Evolutionary conservation across 257 asterid species (phyloP).

Genomic region (Solanum clarkiae): DNA sequence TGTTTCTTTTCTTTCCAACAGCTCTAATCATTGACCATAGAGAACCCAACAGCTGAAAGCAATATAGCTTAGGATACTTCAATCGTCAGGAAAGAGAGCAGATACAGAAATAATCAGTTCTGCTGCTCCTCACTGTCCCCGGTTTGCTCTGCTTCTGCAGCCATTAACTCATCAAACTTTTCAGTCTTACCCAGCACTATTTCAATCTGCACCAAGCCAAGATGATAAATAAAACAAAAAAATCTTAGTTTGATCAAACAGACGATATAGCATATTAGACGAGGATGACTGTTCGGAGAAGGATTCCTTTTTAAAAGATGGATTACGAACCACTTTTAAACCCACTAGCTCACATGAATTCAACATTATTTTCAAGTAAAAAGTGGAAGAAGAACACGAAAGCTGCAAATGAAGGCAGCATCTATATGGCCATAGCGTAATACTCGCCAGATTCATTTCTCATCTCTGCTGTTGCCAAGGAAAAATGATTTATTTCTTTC

Average conservation of each 20-base stretch:
- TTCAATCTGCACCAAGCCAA: constrained; percentile 34
- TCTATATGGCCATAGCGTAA: neutral
- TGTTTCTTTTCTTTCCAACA: neutral
- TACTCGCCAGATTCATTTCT: neutral
- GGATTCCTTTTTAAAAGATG: neutral
- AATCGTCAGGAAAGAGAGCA: neutral
- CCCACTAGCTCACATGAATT: neutral
- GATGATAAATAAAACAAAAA: neutral
- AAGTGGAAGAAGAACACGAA: neutral
- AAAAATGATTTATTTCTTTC: neutral
- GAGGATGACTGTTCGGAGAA: neutral
- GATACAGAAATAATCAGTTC: neutral
- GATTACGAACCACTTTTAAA: neutral
- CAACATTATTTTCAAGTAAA: neutral
- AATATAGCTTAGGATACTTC: neutral
- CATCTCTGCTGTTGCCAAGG: neutral
- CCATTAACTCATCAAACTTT: constrained; percentile 47
- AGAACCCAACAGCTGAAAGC: neutral
- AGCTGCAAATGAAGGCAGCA: neutral
- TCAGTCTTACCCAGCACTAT: constrained; percentile 38
- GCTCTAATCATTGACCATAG: neutral
- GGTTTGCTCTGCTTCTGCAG: constrained; percentile 38
- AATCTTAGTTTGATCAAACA: neutral
- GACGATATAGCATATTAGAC: neutral
- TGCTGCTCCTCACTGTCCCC: constrained; percentile 34